Evolutionary conservation across 192 early-diverging fungal genomes (phyloP).

Genomic region (Physocladia obscura): DNA sequence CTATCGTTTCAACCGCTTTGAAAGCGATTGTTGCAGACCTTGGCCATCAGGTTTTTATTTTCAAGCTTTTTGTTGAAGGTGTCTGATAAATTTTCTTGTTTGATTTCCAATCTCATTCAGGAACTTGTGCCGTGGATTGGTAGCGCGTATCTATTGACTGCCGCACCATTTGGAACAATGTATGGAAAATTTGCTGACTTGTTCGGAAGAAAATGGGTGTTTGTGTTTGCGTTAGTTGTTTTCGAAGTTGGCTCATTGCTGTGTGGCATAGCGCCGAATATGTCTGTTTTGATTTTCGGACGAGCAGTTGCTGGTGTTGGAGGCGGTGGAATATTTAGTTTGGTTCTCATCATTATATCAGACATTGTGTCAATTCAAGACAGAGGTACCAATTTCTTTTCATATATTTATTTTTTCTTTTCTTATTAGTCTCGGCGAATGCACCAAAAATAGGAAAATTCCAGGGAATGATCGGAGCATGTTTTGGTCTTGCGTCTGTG

Average conservation of each 20-base stretch:
- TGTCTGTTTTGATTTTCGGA: conserved; percentile 60
- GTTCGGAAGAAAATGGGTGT: conserved; percentile 64
- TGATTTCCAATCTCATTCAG: too few species aligned
- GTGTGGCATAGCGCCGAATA: conserved; percentile 17
- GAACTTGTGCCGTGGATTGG: too few species aligned
- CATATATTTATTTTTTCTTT: neutral
- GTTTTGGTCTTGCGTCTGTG: conserved; percentile 70
- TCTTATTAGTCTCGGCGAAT: too few species aligned
- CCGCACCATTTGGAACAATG: conserved; percentile 11
- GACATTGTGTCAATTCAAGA: conserved; percentile 48
- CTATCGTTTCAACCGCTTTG: conserved; percentile 18
- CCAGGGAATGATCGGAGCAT: conserved; percentile 69
- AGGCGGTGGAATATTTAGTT: conserved; percentile 9
- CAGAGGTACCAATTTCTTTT: conserved; percentile 42
- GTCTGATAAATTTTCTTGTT: too few species aligned
- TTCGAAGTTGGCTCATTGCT: conserved; percentile 31
- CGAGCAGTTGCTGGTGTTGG: conserved; percentile 42
- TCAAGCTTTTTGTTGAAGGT: too few species aligned
- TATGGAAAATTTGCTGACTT: conserved; percentile 86
- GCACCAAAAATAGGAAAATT: conserved; percentile 47
- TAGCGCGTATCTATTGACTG: too few species aligned
- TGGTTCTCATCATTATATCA: neutral
- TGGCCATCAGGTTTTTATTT: conserved; percentile 7
- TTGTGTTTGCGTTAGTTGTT: conserved; percentile 16
- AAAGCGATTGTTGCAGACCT: conserved; percentile 47